phyloP scores from a whole-genome alignment of 2,329 filamentous ascomycete species.

The Colletotrichum filicis region DNA sequence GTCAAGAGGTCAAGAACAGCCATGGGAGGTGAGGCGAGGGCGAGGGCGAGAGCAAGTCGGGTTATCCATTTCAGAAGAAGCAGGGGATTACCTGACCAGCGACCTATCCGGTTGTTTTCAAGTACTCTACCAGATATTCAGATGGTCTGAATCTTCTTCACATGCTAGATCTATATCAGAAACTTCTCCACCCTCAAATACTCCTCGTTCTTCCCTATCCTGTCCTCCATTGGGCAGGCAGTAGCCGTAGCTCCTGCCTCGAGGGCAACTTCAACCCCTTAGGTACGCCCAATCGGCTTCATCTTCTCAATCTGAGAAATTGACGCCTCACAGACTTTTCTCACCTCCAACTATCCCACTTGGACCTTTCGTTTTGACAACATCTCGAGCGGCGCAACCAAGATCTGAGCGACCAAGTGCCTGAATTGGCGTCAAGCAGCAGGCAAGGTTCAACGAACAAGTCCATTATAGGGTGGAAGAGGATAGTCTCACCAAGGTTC shows the following conservation, averaged over 20 bases:
- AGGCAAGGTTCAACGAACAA: too few species aligned
- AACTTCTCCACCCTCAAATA: not conserved
- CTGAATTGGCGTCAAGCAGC: too few species aligned
- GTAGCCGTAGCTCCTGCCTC: not conserved
- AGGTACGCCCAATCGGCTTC: not conserved
- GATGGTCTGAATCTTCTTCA: not conserved
- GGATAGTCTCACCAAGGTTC: not conserved
- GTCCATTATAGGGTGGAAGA: not conserved
- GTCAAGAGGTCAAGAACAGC: not conserved
- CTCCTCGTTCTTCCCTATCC: not conserved
- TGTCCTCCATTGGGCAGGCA: not conserved
- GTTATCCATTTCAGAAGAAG: not conserved
- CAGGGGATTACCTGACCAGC: not conserved
- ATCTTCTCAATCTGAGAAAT: not conserved
- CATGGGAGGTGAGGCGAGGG: not conserved
- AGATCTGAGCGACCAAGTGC: not conserved
- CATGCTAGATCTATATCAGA: not conserved
- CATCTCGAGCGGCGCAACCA: not conserved
- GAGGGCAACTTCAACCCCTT: not conserved
- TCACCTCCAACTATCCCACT: not conserved
- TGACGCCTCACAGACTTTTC: not conserved
- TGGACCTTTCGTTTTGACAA: not conserved
- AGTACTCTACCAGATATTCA: not conserved
- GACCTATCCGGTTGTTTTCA: not conserved
- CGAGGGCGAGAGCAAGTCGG: not conserved